These are phyloP conservation scores for Plasmodium relictum DNA, from an alignment of 169 alveolate species.

Conservation along the genomic window DNA sequence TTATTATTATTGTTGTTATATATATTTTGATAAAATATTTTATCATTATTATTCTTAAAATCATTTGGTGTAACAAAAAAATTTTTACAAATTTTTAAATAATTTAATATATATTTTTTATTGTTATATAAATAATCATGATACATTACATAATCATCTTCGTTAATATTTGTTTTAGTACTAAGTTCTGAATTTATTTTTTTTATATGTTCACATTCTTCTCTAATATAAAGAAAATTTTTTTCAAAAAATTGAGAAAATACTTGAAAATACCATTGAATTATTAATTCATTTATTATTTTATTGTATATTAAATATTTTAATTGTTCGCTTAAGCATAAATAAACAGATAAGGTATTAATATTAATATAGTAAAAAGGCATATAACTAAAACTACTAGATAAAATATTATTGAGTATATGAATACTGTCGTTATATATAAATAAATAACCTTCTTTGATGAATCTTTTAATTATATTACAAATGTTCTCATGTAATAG, in stretches of 20 bases:
- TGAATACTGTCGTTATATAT: conserved; percentile 8
- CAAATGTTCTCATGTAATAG: conserved; percentile 53
- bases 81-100: conserved; percentile 60
- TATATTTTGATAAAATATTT: conserved; percentile 5
- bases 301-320: conserved; percentile 12
- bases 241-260: conserved; percentile 7
- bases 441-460: conserved; percentile 37
- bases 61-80: conserved; percentile 42
- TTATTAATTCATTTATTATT: conserved; percentile 20
- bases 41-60: conserved; percentile 8
- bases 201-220: conserved; percentile 29
- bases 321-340: conserved; percentile 38
- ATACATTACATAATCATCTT: conserved; percentile 62
- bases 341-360: conserved; percentile 17
- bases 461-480: conserved; percentile 23
- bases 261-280: conserved; percentile 34
- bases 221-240: conserved; percentile 22
- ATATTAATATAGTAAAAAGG: conserved; percentile 29
- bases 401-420: conserved; percentile 25
- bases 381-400: conserved; percentile 8
- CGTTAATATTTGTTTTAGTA: conserved; percentile 4
- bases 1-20: not conserved
- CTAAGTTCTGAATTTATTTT: conserved; percentile 20
- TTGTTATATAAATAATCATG: conserved; percentile 20
- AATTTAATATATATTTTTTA: conserved; percentile 27